A percentile compares a stretch with the other conserved stretches of the same genome.
phyloP scores from a whole-genome alignment of 2,329 filamentous ascomycete genomes.

The Alternaria atra region DNA sequence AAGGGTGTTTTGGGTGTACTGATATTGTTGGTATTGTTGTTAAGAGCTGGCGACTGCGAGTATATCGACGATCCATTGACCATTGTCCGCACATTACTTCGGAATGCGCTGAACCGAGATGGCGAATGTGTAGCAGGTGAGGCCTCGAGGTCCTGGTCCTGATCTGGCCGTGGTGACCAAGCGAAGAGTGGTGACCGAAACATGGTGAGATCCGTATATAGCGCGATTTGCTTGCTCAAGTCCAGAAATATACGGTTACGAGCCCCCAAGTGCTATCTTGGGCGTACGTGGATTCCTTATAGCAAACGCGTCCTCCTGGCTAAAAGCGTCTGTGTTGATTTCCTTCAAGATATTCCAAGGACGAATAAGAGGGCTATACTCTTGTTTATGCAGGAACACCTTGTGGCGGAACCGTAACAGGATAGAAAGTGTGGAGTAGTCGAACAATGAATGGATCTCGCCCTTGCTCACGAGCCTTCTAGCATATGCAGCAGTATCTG shows the following conservation, averaged over 20 bases:
- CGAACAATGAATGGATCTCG: slow-evolving; percentile 46
- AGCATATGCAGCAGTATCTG: slow-evolving; percentile 36
- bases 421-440: slow-evolving; percentile 23
- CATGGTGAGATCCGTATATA: slow-evolving; percentile 34
- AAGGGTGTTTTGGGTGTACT: slow-evolving; percentile 48
- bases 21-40: slow-evolving; percentile 31
- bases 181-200: slow-evolving; percentile 44
- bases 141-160: slow-evolving; percentile 38
- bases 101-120: slow-evolving; percentile 33
- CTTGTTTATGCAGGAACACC: slow-evolving; percentile 37
- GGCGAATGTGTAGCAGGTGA: slow-evolving; percentile 29
- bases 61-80: slow-evolving; percentile 51
- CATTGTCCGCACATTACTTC: slow-evolving; percentile 38
- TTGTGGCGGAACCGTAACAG: slow-evolving; percentile 26
- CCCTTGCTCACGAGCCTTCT: slow-evolving; percentile 37
- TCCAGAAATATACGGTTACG: slow-evolving; percentile 21
- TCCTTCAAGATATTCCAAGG: slow-evolving; percentile 25
- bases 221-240: slow-evolving; percentile 9
- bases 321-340: slow-evolving; percentile 32
- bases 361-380: slow-evolving; percentile 35
- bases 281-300: slow-evolving; percentile 37
- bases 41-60: slow-evolving; percentile 43
- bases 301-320: slow-evolving; percentile 31
- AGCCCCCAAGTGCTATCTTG: slow-evolving; percentile 23
- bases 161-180: slow-evolving; percentile 45